Percentiles rank a stretch among this genome's conserved stretches.
phyloP scores from a whole-genome alignment of 805 yeast genomes.

The Candida vartiovaarae region DNA sequence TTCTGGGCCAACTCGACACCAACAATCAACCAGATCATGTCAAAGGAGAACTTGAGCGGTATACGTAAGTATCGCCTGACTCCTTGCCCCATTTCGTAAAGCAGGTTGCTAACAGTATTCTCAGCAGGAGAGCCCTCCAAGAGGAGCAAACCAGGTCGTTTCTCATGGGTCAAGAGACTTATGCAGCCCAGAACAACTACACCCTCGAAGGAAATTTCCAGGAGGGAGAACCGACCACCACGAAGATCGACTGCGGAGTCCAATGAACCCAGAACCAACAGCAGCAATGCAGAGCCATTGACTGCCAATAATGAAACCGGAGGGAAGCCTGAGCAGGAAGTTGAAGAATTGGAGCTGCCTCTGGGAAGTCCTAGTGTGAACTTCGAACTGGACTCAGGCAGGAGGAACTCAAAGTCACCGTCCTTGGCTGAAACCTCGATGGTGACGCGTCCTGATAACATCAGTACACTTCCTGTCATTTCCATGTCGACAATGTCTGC shows the following conservation, averaged over 20 bases:
- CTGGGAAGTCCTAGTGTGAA: not conserved
- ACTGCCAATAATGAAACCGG: too few species aligned
- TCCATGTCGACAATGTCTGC: conserved; percentile 29
- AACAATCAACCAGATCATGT: too few species aligned
- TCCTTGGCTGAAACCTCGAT: conserved; percentile 9
- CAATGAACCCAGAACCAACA: too few species aligned
- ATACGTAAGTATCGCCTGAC: too few species aligned
- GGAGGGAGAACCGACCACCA: not conserved
- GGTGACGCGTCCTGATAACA: conserved; percentile 17
- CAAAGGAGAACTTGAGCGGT: too few species aligned
- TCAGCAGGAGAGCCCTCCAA: not conserved
- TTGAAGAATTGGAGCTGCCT: too few species aligned
- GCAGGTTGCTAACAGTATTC: too few species aligned
- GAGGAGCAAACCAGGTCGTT: conserved; percentile 8
- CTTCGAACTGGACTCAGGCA: conserved; percentile 1
- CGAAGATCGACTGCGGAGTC: too few species aligned
- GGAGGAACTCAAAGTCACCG: conserved; percentile 1
- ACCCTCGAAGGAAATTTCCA: not conserved
- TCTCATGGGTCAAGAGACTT: conserved; percentile 15
- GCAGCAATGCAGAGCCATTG: too few species aligned
- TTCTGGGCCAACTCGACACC: too few species aligned
- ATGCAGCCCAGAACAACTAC: conserved; percentile 7
- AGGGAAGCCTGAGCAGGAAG: too few species aligned
- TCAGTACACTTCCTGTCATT: conserved; percentile 27
- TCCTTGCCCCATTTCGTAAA: too few species aligned